phyloP scores from a whole-genome alignment of 2,329 filamentous ascomycete genomes.

The Elsinoe necatrix region DNA sequence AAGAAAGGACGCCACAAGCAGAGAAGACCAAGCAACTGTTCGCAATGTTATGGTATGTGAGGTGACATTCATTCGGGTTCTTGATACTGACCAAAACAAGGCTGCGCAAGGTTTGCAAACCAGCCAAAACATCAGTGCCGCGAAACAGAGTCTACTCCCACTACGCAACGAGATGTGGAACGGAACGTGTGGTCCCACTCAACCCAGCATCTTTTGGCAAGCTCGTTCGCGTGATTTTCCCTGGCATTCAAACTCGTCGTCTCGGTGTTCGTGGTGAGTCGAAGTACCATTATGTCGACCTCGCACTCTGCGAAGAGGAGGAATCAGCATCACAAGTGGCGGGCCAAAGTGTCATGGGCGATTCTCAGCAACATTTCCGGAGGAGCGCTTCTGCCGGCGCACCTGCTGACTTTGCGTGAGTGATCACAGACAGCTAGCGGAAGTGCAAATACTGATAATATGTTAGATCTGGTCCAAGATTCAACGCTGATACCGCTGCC shows the following conservation, averaged over 20 bases:
- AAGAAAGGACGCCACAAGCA: slow-evolving; percentile 70
- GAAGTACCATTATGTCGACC: slow-evolving; percentile 82
- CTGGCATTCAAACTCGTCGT: slow-evolving; percentile 83
- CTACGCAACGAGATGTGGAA: slow-evolving; percentile 87
- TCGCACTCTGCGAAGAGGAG: slow-evolving; percentile 42
- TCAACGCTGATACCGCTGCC: slow-evolving; percentile 41
- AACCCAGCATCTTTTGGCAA: slow-evolving; percentile 98
- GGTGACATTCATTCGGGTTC: neutral
- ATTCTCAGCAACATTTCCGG: slow-evolving; percentile 19
- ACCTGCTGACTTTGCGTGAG: slow-evolving; percentile 26
- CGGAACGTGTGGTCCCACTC: slow-evolving; percentile 84
- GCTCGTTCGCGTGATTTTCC: slow-evolving; percentile 90
- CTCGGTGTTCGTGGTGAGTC: slow-evolving; percentile 92
- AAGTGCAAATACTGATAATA: neutral
- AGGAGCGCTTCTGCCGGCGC: slow-evolving; percentile 26
- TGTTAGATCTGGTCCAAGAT: slow-evolving; percentile 31
- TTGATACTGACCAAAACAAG: slow-evolving; percentile 34
- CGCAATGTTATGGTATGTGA: slow-evolving; percentile 73
- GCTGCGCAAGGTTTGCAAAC: slow-evolving; percentile 64
- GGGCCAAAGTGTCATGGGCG: slow-evolving; percentile 15
- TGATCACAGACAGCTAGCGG: slow-evolving; percentile 20
- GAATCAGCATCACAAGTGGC: slow-evolving; percentile 21
- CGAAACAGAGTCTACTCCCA: slow-evolving; percentile 90
- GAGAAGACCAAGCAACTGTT: slow-evolving; percentile 80
- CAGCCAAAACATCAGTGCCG: slow-evolving; percentile 77